Percentiles rank a stretch among this genome's conserved stretches.
Conservation (phyloP, 345 rosid genomes). For the Hibiscus mutabilis region DNA sequence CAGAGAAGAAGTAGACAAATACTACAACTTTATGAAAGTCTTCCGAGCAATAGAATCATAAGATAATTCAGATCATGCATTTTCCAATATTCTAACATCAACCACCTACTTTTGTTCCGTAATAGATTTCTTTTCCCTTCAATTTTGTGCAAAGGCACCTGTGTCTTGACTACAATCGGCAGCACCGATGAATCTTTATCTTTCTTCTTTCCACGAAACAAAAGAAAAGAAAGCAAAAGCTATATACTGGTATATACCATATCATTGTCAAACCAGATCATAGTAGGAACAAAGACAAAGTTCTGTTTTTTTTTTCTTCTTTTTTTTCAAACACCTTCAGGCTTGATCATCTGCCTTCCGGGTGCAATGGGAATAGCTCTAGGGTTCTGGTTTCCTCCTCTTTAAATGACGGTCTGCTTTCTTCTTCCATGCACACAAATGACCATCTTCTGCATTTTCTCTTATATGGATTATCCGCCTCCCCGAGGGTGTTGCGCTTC, state of each 20-base stretch:
- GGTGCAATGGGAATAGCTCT: conserved; percentile 93
- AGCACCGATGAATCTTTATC: not conserved
- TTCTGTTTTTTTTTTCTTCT: not conserved
- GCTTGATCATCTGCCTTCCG: conserved; percentile 57
- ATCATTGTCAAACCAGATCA: conserved; percentile 10
- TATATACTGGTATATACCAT: not conserved
- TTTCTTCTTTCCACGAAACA: conserved; percentile 30
- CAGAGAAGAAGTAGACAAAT: not conserved
- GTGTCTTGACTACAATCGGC: not conserved
- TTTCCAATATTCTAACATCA: not conserved
- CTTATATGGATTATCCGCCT: conserved; percentile 51
- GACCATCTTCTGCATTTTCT: conserved; percentile 89
- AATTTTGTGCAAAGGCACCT: conserved; percentile 9
- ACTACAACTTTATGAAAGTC: conserved; percentile 1
- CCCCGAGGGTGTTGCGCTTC: conserved; percentile 63
- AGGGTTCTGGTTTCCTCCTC: conserved; percentile 64
- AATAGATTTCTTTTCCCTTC: not conserved
- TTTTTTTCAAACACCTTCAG: not conserved
- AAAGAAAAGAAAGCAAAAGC: conserved; percentile 14
- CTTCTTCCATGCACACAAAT: conserved; percentile 59
- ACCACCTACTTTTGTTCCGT: not conserved
- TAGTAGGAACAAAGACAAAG: conserved; percentile 1
- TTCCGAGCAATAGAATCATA: not conserved
- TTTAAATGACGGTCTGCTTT: conserved; percentile 27
- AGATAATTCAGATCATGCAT: not conserved